phyloP scores from a whole-genome alignment of 345 rosid species.

The Murraya paniculata region DNA sequence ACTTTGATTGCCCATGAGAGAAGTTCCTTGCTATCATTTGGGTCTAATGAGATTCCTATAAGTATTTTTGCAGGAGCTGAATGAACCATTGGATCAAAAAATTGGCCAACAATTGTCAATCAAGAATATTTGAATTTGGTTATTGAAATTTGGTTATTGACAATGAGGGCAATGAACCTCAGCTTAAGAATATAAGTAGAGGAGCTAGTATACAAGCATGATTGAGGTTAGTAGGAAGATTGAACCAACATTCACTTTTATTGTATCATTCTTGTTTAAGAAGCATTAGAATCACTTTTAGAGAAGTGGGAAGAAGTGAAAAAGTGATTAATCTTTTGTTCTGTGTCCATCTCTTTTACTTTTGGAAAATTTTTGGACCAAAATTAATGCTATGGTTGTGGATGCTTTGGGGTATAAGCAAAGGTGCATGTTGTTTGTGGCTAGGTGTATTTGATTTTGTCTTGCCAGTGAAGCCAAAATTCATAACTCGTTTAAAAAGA shows the following conservation, averaged over 20 bases:
- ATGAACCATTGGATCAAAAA: slow-evolving; percentile 39
- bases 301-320: slow-evolving; percentile 16
- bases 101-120: neutral
- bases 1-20: slow-evolving; percentile 79
- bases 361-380: slow-evolving; percentile 8
- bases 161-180: slow-evolving; percentile 16
- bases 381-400: slow-evolving; percentile 48
- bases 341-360: neutral
- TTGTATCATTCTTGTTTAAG: slow-evolving; percentile 50
- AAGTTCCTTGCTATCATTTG: slow-evolving; percentile 51
- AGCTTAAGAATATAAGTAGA: slow-evolving; percentile 18
- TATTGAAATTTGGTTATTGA: neutral
- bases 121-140: slow-evolving; percentile 8
- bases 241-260: slow-evolving; percentile 12
- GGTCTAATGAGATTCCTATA: slow-evolving; percentile 65
- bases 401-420: slow-evolving; percentile 93
- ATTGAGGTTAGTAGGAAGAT: slow-evolving; percentile 44
- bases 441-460: slow-evolving; percentile 36
- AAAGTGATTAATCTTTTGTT: slow-evolving; percentile 12
- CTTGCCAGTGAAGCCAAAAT: slow-evolving; percentile 63
- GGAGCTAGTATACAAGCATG: slow-evolving; percentile 31
- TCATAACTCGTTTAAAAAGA: neutral
- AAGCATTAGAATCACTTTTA: slow-evolving; percentile 42
- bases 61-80: slow-evolving; percentile 58
- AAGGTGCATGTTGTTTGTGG: slow-evolving; percentile 36